A percentile compares a stretch with the other conserved stretches of the same genome.
phyloP scores from a whole-genome alignment of 176 grass and related monocot genomes.

The Poa pratensis region DNA sequence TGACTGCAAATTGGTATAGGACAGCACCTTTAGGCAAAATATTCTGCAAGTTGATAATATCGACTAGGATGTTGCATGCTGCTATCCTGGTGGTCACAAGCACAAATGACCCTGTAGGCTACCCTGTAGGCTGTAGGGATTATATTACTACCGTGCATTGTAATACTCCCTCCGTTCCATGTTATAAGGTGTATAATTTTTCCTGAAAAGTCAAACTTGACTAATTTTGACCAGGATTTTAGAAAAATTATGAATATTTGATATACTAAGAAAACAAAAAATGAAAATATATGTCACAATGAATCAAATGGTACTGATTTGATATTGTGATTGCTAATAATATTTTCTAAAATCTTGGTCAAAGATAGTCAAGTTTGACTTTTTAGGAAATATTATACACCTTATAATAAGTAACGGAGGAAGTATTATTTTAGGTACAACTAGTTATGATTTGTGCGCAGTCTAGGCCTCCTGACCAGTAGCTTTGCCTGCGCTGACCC shows the following conservation, averaged over 20 bases:
- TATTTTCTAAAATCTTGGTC: too few species aligned
- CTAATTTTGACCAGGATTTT: too few species aligned
- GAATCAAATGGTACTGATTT: too few species aligned
- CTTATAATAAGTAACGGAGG: too few species aligned
- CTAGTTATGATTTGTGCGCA: not conserved
- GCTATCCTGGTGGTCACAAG: not conserved
- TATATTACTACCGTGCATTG: slow-evolving; percentile 24
- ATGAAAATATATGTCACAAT: too few species aligned
- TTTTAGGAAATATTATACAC: too few species aligned
- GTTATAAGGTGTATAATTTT: too few species aligned
- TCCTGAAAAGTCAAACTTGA: too few species aligned
- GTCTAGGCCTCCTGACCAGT: slow-evolving; percentile 5
- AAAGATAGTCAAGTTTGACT: too few species aligned
- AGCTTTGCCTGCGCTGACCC: not conserved
- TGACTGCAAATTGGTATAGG: slow-evolving; percentile 22
- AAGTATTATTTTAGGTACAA: not conserved
- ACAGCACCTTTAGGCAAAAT: slow-evolving; percentile 14
- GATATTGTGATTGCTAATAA: too few species aligned
- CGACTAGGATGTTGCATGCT: not conserved
- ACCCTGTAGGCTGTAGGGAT: not conserved
- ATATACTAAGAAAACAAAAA: too few species aligned
- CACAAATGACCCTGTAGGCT: not conserved
- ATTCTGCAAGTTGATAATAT: slow-evolving; percentile 16
- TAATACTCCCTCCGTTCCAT: not conserved
- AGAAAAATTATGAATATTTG: too few species aligned